Conservation (phyloP, 208 protist species). For the Crithidia acanthocephali region DNA sequence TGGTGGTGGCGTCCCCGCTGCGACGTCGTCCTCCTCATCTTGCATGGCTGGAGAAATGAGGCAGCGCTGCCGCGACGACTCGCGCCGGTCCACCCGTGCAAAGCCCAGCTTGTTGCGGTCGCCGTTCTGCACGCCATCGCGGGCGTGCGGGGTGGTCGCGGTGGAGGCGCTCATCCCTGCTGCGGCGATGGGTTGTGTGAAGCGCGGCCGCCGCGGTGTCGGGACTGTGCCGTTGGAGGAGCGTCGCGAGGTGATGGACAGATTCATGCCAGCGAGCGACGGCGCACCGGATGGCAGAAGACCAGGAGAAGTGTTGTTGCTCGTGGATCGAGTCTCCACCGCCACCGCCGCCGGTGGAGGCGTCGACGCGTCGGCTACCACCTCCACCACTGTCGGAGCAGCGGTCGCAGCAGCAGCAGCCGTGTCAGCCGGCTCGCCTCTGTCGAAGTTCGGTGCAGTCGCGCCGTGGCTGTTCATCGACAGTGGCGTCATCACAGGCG, state of each 20-base stretch:
- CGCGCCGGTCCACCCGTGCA: background rate
- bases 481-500: background rate
- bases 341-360: background rate
- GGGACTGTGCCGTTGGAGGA: background rate
- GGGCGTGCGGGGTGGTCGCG: background rate
- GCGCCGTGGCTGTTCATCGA: background rate
- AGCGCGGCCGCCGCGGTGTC: background rate
- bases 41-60: constrained; percentile 7
- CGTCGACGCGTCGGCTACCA: background rate
- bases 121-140: background rate
- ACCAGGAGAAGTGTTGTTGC: background rate
- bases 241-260: background rate
- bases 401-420: background rate
- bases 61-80: constrained; percentile 5
- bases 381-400: background rate
- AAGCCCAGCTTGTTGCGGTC: background rate
- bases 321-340: too few species aligned
- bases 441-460: background rate
- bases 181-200: constrained; percentile 5
- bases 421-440: background rate
- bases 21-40: background rate
- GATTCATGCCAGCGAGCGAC: background rate
- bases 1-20: too few species aligned
- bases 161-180: background rate
- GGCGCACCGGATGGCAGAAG: background rate